Evolutionary conservation across 2,329 filamentous ascomycete genomes (phyloP).

Genomic region (Lecanicillium sp.): DNA sequence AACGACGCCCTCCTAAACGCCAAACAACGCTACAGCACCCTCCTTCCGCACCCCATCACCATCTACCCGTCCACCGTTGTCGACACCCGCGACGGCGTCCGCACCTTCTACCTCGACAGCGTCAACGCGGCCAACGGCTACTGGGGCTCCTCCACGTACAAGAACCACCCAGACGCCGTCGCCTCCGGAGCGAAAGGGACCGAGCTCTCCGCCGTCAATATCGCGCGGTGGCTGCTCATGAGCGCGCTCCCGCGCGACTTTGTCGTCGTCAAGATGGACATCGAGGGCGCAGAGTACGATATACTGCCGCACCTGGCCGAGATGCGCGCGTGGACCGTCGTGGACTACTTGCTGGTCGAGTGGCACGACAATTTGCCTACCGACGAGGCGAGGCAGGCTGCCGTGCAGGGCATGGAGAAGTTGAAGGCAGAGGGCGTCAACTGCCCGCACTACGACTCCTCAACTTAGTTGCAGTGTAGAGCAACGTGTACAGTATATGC

Average conservation of each 20-base stretch:
- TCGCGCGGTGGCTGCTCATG: conserved; percentile 16
- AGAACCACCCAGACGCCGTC: conserved; percentile 14
- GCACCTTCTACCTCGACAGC: conserved; percentile 15
- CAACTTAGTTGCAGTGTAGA: no score
- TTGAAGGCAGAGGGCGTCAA: background rate
- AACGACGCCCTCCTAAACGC: conserved; percentile 11
- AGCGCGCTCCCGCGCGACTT: conserved; percentile 17
- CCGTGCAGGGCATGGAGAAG: background rate
- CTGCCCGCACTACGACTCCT: background rate
- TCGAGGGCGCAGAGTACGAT: conserved; percentile 16
- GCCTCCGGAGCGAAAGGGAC: conserved; percentile 13
- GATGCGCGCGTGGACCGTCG: conserved; percentile 13
- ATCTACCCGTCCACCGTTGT: conserved; percentile 16
- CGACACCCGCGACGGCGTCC: conserved; percentile 13
- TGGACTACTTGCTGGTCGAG: conserved; percentile 14
- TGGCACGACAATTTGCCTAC: conserved; percentile 4
- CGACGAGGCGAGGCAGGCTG: background rate
- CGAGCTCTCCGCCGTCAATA: conserved; percentile 14
- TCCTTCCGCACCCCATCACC: background rate
- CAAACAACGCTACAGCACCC: conserved; percentile 4
- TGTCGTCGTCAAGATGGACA: conserved; percentile 18
- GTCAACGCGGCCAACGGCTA: conserved; percentile 14
- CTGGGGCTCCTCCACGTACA: conserved; percentile 15
- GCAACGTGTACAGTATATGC: no score
- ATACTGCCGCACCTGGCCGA: conserved; percentile 9